phyloP scores from a whole-genome alignment of 805 yeast genomes.

The Metschnikowia kofuensis region DNA sequence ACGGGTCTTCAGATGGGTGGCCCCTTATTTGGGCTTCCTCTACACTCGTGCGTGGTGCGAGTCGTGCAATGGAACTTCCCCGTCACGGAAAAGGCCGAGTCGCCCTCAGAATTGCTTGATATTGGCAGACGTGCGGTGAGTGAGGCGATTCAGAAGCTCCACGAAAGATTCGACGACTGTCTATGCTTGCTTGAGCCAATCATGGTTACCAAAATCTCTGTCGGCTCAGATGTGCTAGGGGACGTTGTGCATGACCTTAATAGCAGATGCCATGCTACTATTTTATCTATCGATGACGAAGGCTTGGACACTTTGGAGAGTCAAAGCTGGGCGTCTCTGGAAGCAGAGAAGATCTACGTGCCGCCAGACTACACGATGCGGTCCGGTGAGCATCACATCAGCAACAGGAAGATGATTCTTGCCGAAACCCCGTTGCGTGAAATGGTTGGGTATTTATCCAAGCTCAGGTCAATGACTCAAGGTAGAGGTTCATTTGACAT shows the following conservation, averaged over 20 bases:
- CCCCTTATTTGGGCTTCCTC: constrained; percentile 49
- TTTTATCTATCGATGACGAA: constrained; percentile 70
- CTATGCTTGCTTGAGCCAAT: constrained; percentile 79
- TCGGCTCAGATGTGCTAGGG: constrained; percentile 73
- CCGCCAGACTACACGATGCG: constrained; percentile 74
- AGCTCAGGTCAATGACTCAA: constrained; percentile 77
- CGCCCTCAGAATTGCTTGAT: constrained; percentile 39
- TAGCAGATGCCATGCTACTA: constrained; percentile 71
- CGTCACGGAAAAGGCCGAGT: constrained; percentile 38
- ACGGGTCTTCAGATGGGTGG: constrained; percentile 72
- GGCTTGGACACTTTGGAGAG: constrained; percentile 32
- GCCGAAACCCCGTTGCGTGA: constrained; percentile 85
- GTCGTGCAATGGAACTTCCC: constrained; percentile 55
- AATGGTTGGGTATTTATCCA: constrained; percentile 85
- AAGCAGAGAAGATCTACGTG: constrained; percentile 61
- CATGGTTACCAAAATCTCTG: constrained; percentile 71
- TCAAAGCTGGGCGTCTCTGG: constrained; percentile 47
- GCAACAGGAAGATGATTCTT: constrained; percentile 53
- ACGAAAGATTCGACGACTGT: constrained; percentile 16
- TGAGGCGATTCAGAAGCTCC: constrained; percentile 20
- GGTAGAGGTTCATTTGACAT: constrained; percentile 85
- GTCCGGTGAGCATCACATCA: constrained; percentile 17
- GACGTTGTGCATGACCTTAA: constrained; percentile 81
- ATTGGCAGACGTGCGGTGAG: constrained; percentile 40
- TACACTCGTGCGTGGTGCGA: constrained; percentile 59